A percentile compares a stretch with the other conserved stretches of the same genome.
These are phyloP conservation scores for Iodosphaeria phyllophila DNA, from an alignment of 2,329 filamentous ascomycete species.

Conservation along the genomic window DNA sequence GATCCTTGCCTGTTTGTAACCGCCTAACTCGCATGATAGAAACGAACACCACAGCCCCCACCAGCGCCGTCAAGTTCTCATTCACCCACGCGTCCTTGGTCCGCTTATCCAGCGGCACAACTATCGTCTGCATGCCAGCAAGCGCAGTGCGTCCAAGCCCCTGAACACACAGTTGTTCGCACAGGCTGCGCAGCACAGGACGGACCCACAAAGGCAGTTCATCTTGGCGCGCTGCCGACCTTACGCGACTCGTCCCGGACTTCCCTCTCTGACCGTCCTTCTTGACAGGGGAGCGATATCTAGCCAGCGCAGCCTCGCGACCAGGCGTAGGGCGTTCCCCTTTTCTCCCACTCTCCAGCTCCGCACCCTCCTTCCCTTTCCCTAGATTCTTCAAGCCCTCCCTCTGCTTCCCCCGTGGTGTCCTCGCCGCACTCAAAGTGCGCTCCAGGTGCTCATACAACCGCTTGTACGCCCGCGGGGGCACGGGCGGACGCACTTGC, in stretches of 20 bases:
- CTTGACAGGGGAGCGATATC: constrained; percentile 20
- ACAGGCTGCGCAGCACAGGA: constrained; percentile 46
- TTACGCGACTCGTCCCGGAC: constrained; percentile 13
- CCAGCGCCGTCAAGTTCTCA: constrained; percentile 29
- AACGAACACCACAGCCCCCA: constrained; percentile 42
- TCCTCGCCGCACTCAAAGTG: constrained; percentile 32
- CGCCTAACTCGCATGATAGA: constrained; percentile 31
- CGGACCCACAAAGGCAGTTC: constrained; percentile 48
- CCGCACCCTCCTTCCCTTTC: constrained; percentile 12
- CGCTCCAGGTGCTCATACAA: constrained; percentile 66
- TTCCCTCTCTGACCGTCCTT: constrained; percentile 22
- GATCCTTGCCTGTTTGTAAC: constrained; percentile 17
- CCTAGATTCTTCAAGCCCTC: constrained; percentile 13
- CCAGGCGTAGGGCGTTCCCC: constrained; percentile 25
- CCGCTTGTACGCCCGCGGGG: constrained; percentile 66
- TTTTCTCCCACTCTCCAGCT: too few relatives aligned
- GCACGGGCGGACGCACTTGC: constrained; percentile 57
- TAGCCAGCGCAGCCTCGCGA: constrained; percentile 24
- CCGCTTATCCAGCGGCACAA: constrained; percentile 21
- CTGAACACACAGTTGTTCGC: constrained; percentile 39
- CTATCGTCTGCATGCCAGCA: constrained; percentile 47
- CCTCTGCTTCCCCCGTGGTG: constrained; percentile 17
- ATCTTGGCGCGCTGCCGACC: constrained; percentile 11
- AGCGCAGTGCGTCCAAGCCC: constrained; percentile 53
- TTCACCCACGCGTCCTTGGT: constrained; percentile 29